Evolutionary conservation across 2,329 filamentous ascomycete species (phyloP), one percentile per base, ranked within the genome.

Genomic region (Penicillium sp.): DNA sequence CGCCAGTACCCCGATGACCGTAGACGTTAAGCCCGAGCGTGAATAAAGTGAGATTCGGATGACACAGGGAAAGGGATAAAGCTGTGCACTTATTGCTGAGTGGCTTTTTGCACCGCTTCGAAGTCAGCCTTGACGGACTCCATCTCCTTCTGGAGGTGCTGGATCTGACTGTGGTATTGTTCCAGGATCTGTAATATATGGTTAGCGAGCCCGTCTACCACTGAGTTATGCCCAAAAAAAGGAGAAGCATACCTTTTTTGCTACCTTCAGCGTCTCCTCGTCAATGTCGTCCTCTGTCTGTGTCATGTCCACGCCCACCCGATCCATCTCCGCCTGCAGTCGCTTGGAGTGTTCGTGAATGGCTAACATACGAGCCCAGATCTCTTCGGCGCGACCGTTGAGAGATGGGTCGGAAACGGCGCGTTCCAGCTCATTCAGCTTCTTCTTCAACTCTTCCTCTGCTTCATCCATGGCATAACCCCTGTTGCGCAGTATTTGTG

Each of bases 341-440:
- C 78, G 75, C 59, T 77, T 77, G 39, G 79, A 78, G 46, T 81
- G 72, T 61, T 84, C 81, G 47, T 81, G 72, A 45, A 85, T 76
- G 7, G 78, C 77, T 40, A 83, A 75, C 81, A 86, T 83, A 33
- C 82, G 72, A 27, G 82, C 82, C 82, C 82, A 86, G 48, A 85
- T 81, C 66, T 85, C 82, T 63, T 86, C 82, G 50, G 79, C 79
- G 18, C 81, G 71, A 4, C 80, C 82, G 37, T 75, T 76, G 39
- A 84, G 72, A 4, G 77, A 76, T 0, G 82, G 81, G 59, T 86
- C 82, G 43, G 81, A 79, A 2, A 82, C 79, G 41, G 75, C 73
- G 44, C 76, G 76, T 64, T 84, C 80, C 41, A 86, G 68, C 50
- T 75, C 73, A n/a, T 76, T 59, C 40, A 86, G 70, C 62, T 82